Percentiles rank a stretch among this genome's conserved stretches.
phyloP scores from a whole-genome alignment of 2,329 filamentous ascomycete genomes.

The Pseudogymnoascus sp. region DNA sequence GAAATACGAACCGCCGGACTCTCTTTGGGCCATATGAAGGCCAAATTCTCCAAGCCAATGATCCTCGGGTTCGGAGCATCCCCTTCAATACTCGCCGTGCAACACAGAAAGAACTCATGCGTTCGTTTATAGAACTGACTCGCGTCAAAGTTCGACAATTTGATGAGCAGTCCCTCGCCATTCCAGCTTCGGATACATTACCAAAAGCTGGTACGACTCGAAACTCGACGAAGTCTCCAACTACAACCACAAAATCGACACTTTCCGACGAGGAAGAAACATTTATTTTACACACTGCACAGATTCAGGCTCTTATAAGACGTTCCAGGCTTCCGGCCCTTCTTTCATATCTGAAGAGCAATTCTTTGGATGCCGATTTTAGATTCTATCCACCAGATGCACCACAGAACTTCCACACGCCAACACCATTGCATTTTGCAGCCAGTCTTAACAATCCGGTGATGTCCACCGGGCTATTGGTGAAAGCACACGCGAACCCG shows the following conservation, averaged over 20 bases:
- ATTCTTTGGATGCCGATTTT: constrained; percentile 63
- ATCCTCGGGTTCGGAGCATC: constrained; percentile 74
- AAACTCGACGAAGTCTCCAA: constrained; percentile 36
- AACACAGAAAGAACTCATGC: constrained; percentile 90
- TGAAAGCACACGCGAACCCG: constrained; percentile 68
- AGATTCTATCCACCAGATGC: constrained; percentile 60
- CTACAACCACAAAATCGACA: constrained; percentile 50
- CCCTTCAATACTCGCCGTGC: constrained; percentile 88
- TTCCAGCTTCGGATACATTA: constrained; percentile 39
- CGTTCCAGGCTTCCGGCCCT: constrained; percentile 84
- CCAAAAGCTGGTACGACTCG: constrained; percentile 33
- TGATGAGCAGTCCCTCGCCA: constrained; percentile 52
- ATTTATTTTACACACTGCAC: constrained; percentile 73
- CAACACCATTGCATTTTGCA: constrained; percentile 74
- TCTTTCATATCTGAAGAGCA: constrained; percentile 72
- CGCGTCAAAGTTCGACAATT: constrained; percentile 77
- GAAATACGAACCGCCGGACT: constrained; percentile 75
- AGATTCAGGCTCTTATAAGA: constrained; percentile 79
- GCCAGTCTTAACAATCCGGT: constrained; percentile 71
- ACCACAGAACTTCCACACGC: constrained; percentile 67
- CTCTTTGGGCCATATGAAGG: constrained; percentile 87
- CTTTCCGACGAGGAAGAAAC: constrained; percentile 76
- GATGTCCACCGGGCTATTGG: constrained; percentile 67
- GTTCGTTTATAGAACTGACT: constrained; percentile 88
- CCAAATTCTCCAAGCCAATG: constrained; percentile 71